Conservation (phyloP, 2,329 filamentous ascomycete species). For the Epichloe festucae region DNA sequence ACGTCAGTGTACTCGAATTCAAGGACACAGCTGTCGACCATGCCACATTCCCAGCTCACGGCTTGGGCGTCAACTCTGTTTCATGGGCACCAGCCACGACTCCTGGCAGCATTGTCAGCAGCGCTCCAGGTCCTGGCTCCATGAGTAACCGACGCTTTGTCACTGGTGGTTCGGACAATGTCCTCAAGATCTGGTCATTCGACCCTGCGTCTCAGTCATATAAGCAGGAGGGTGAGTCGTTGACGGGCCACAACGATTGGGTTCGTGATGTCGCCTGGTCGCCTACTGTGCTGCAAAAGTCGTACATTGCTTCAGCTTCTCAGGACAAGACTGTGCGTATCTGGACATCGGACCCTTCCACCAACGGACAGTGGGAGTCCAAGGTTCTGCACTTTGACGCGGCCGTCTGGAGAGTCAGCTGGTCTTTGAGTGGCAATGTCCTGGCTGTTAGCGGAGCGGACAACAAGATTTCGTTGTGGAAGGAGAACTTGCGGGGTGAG, state of each 20-base stretch:
- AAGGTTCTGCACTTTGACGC: constrained; percentile 81
- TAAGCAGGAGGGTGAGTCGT: constrained; percentile 47
- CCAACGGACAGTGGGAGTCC: constrained; percentile 64
- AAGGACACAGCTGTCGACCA: constrained; percentile 90
- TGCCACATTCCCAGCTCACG: constrained; percentile 81
- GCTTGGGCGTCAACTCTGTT: constrained; percentile 87
- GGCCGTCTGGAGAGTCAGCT: constrained; percentile 90
- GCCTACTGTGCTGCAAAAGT: constrained; percentile 86
- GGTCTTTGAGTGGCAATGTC: constrained; percentile 94
- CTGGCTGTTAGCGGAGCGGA: constrained; percentile 86
- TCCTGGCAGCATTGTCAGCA: constrained; percentile 74
- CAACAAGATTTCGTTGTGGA: constrained; percentile 96
- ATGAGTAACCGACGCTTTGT: constrained; percentile 70
- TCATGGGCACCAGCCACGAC: constrained; percentile 83
- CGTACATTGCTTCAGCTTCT: constrained; percentile 88
- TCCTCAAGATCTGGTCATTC: constrained; percentile 86
- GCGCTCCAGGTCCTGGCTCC: constrained; percentile 44
- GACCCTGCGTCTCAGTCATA: constrained; percentile 49
- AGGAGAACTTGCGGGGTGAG: constrained; percentile 90
- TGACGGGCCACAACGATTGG: constrained; percentile 87
- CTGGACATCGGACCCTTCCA: constrained; percentile 64
- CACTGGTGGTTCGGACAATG: constrained; percentile 87
- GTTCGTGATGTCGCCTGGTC: constrained; percentile 96
- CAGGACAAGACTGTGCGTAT: constrained; percentile 97
- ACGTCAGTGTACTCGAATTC: constrained; percentile 90